Evolutionary conservation across 257 asterid species (phyloP).

Genomic region (Nicotiana noctiflora): DNA sequence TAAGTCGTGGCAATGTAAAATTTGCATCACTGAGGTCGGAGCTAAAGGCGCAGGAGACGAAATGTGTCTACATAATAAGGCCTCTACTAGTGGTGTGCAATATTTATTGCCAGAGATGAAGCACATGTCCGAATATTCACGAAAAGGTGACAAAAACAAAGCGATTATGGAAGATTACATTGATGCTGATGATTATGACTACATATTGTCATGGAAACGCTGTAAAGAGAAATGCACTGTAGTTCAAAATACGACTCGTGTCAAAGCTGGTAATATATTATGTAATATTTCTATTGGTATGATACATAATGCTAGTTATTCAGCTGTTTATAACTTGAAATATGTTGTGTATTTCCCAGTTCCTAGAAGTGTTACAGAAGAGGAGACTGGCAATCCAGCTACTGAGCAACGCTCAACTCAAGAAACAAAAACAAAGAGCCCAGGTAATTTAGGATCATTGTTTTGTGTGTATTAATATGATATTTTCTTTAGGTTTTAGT

Average conservation of each 20-base stretch:
- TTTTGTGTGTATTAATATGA: background rate
- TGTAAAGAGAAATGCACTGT: background rate
- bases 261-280: background rate
- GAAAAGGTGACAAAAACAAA: background rate
- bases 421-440: background rate
- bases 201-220: background rate
- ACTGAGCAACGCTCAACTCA: background rate
- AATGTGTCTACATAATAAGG: background rate
- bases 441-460: background rate
- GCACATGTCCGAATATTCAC: background rate
- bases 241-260: background rate
- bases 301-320: background rate
- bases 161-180: background rate
- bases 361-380: background rate
- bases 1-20: conserved; percentile 50
- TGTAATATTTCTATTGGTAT: background rate
- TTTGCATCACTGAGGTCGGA: conserved; percentile 24
- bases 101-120: background rate
- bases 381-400: background rate
- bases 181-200: background rate
- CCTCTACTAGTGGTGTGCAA: background rate
- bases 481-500: background rate
- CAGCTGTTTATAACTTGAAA: background rate
- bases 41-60: background rate
- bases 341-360: too few species aligned